These are phyloP conservation scores for Marchantia polymorpha DNA, from an alignment of 225 moss, liverwort and hornwort species.

Conservation along the genomic window DNA sequence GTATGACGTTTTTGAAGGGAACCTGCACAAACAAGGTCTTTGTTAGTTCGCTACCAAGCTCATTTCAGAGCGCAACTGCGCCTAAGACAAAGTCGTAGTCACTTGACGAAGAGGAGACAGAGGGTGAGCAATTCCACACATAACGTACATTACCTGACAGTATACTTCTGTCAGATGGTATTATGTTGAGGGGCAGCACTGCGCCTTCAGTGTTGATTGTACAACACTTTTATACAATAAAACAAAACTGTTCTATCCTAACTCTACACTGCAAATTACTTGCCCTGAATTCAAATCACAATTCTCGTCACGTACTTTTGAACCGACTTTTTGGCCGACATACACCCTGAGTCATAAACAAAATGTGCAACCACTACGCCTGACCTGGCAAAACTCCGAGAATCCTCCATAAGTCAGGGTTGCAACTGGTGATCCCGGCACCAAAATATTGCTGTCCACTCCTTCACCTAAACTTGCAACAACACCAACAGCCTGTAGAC, in stretches of 20 bases:
- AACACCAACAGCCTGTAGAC: conserved; percentile 71
- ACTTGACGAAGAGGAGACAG: neutral
- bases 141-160: neutral
- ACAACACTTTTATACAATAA: neutral
- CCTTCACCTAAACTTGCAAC: conserved; percentile 59
- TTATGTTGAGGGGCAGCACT: neutral
- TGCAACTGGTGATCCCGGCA: conserved; percentile 71
- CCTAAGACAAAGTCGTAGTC: neutral
- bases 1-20: conserved; percentile 45
- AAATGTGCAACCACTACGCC: neutral
- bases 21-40: conserved; percentile 40
- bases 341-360: no score
- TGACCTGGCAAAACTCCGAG: conserved; percentile 76
- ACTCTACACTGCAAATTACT: no score
- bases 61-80: neutral
- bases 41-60: neutral
- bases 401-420: conserved; percentile 63
- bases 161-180: neutral
- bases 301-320: no score
- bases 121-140: neutral
- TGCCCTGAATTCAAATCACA: no score
- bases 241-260: neutral
- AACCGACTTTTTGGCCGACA: no score
- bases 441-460: conserved; percentile 37
- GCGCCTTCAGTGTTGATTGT: neutral